phyloP scores from a whole-genome alignment of 768 basidiomycete genomes.

The Lenzites betulinus region DNA sequence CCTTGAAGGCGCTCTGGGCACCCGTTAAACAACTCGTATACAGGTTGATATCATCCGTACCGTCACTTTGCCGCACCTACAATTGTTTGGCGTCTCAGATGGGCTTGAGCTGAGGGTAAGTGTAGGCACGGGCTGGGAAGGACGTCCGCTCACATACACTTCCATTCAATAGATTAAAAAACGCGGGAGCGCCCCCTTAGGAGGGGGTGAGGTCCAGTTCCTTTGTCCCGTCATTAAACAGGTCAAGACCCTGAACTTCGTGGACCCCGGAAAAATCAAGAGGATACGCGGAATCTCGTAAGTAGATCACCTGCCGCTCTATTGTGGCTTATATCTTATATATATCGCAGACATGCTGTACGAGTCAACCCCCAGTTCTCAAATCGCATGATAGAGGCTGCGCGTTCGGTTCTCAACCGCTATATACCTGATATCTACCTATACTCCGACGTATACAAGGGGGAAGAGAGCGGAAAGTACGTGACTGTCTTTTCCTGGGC shows the following conservation, averaged over 20 bases:
- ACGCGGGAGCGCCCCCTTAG: conserved; percentile 87
- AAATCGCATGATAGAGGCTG: conserved; percentile 95
- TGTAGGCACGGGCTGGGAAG: neutral
- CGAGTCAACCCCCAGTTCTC: conserved; percentile 97
- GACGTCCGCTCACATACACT: too few species aligned
- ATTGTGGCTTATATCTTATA: neutral
- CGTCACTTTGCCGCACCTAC: conserved; percentile 87
- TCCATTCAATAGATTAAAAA: conserved; percentile 76
- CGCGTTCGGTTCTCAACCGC: conserved; percentile 89
- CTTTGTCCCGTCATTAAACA: conserved; percentile 91
- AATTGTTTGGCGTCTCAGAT: conserved; percentile 87
- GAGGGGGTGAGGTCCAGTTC: conserved; percentile 94
- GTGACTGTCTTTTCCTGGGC: conserved; percentile 32
- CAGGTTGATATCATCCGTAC: conserved; percentile 89
- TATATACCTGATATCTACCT: conserved; percentile 98
- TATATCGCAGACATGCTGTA: conserved; percentile 76
- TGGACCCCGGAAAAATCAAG: conserved; percentile 88
- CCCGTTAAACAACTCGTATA: neutral
- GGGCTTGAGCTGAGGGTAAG: conserved; percentile 85
- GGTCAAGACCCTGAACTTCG: conserved; percentile 90
- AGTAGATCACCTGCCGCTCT: conserved; percentile 35
- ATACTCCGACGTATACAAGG: conserved; percentile 98
- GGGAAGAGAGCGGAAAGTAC: conserved; percentile 95
- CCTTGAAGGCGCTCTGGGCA: neutral
- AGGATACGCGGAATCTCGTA: conserved; percentile 95